Conservation (phyloP, 441 rosid genomes). For the Pelargonium cotyledonis region DNA sequence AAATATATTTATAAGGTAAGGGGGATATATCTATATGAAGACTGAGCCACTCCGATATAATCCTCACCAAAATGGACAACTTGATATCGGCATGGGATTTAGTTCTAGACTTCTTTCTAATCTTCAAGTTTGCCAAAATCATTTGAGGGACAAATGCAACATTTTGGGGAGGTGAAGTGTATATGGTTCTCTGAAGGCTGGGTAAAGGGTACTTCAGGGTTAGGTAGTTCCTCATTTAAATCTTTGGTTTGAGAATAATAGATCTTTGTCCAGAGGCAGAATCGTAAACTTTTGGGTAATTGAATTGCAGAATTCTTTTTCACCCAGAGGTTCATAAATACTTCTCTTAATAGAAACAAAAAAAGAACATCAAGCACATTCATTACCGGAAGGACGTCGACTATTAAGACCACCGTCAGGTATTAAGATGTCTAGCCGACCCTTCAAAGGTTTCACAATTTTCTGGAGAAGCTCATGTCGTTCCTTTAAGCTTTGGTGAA, state of each 20-base stretch:
- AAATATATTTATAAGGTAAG: background rate
- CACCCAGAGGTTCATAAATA: conserved; percentile 1
- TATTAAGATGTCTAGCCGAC: conserved; percentile 74
- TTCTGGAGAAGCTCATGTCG: conserved; percentile 72
- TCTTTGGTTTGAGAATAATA: background rate
- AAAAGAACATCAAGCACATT: conserved; percentile 7
- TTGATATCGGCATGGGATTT: background rate
- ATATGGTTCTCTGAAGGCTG: background rate
- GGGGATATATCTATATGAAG: background rate
- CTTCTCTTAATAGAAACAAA: background rate
- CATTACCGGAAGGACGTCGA: conserved; percentile 53
- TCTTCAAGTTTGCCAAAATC: background rate
- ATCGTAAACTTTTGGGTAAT: background rate
- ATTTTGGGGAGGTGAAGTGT: background rate
- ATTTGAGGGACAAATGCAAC: background rate
- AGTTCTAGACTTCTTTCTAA: background rate
- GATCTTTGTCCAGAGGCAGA: background rate
- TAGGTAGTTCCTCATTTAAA: background rate
- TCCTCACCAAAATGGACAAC: background rate
- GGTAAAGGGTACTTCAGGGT: background rate
- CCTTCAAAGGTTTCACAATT: conserved; percentile 73
- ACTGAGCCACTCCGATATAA: background rate
- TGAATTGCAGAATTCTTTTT: background rate
- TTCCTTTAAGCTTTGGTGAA: conserved; percentile 92
- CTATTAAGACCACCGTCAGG: conserved; percentile 74